Base-by-base conservation (phyloP, 305 asterid species). In the Solanum hybrid region DNA sequence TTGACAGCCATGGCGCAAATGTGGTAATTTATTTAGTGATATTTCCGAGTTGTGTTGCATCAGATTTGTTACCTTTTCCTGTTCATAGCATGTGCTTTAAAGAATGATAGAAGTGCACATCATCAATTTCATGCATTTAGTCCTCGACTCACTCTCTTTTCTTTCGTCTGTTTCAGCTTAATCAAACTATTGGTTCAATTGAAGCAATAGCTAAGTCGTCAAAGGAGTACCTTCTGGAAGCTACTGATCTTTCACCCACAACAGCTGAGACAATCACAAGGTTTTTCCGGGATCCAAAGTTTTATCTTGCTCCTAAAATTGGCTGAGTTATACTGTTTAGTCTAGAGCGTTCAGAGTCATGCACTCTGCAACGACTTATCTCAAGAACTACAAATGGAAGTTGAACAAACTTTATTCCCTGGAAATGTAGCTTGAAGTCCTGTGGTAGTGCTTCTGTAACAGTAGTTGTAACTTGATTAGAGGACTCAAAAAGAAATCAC, bases 171-270 rank as follows among this genome's bases (percentile, higher is more conserved):
- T 88, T 90, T 90, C 98, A 97, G 99, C 98, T 97, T 37, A 91
- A 91, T 91, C 98, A 94, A 93, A 98, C 98, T 56, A 93, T 97
- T 88, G 98, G 99, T 90, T 97, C 99, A 92, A 94, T 97, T 86
- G 98, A 95, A 94, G 98, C 99, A 89, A 92, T 97, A 88, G 96
- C 99, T 6, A 95, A 95, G 92, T 95, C 99, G 89, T 94, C 98
- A 36, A 96, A 95, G 92, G 95, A 95, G 76, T 90, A 92, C 95
- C 95, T 97, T 76, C 77, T 95, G 94, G 97, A 94, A 92, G 93
- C 91, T 19, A 96, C 99, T 13, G 99, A 97, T 92, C 99, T 97
- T 87, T 95, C 99, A 15, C 93, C 95, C 5, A 95, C 92, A 85
- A 97, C 95, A 91, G 98, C 99, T 69, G 98, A 97, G 92, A 94